Conservation (phyloP, 78 protist genomes). For the Anaeramoeba ignava region DNA sequence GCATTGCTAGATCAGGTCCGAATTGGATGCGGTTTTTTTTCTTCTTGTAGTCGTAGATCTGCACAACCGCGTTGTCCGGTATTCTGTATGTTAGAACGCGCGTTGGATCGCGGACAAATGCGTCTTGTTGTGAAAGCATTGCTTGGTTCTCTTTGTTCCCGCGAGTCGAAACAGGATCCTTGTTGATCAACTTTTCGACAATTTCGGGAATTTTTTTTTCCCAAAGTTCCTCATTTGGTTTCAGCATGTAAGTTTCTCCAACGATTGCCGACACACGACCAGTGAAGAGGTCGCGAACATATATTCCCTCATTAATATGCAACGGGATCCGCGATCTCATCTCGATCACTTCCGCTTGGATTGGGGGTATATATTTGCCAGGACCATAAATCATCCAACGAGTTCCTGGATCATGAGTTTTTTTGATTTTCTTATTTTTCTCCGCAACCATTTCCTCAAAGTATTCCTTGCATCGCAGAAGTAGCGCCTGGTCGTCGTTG, state of each 20-base stretch:
- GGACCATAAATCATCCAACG: slow-evolving; percentile 57
- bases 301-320: slow-evolving; percentile 65
- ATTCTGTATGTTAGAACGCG: slow-evolving; percentile 33
- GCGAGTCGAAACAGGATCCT: not conserved
- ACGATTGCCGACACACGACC: slow-evolving; percentile 53
- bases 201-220: slow-evolving; percentile 45
- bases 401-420: too few species aligned
- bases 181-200: slow-evolving; percentile 47
- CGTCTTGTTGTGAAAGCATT: too few species aligned
- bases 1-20: slow-evolving; percentile 82
- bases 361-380: slow-evolving; percentile 65
- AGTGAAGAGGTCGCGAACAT: slow-evolving; percentile 61
- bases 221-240: slow-evolving; percentile 64
- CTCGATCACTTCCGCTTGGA: slow-evolving; percentile 61
- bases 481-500: slow-evolving; percentile 48
- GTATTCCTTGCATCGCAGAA: slow-evolving; percentile 34
- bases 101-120: slow-evolving; percentile 50
- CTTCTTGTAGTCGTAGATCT: not conserved
- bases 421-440: too few species aligned
- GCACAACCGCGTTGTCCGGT: not conserved
- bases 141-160: too few species aligned
- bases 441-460: slow-evolving; percentile 22
- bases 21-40: slow-evolving; percentile 64
- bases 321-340: slow-evolving; percentile 59
- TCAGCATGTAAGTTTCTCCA: slow-evolving; percentile 62